These are phyloP conservation scores for Zelonia costaricensis DNA, from an alignment of 208 protist genomes.

Conservation along the genomic window DNA sequence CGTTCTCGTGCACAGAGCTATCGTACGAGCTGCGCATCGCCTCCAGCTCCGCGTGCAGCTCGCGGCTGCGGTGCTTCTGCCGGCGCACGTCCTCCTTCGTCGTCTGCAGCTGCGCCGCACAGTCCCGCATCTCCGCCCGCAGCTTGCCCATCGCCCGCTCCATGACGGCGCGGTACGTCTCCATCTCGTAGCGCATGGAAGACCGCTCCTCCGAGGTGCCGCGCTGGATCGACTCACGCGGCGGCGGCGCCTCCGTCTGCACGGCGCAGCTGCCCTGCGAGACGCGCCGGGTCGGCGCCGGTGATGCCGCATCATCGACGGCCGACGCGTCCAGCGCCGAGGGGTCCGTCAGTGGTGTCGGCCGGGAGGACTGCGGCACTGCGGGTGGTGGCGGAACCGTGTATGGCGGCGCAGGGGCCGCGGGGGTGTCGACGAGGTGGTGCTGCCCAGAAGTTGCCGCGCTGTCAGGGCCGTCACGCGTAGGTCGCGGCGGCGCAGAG, in stretches of 20 bases:
- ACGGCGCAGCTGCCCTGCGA: background rate
- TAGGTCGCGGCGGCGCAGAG: background rate
- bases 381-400: too few species aligned
- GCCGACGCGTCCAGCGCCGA: background rate
- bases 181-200: slow-evolving; percentile 41
- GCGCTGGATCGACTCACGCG: slow-evolving; percentile 18
- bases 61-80: slow-evolving; percentile 10
- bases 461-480: too few species aligned
- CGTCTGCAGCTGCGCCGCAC: slow-evolving; percentile 27
- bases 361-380: too few species aligned
- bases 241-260: background rate
- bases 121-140: slow-evolving; percentile 40
- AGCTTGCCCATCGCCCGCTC: slow-evolving; percentile 50
- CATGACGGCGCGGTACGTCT: slow-evolving; percentile 60
- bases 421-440: slow-evolving; percentile 8
- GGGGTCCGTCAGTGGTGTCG: too few species aligned
- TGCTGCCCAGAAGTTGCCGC: background rate
- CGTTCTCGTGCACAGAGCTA: slow-evolving; percentile 12
- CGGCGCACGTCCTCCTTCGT: slow-evolving; percentile 25
- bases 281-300: too few species aligned
- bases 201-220: slow-evolving; percentile 13
- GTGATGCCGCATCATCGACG: background rate
- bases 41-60: slow-evolving; percentile 14
- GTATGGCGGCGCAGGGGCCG: too few species aligned
- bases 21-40: background rate